Conservation (phyloP, 2,329 filamentous ascomycete genomes). For the Aspergillus amoenus region DNA sequence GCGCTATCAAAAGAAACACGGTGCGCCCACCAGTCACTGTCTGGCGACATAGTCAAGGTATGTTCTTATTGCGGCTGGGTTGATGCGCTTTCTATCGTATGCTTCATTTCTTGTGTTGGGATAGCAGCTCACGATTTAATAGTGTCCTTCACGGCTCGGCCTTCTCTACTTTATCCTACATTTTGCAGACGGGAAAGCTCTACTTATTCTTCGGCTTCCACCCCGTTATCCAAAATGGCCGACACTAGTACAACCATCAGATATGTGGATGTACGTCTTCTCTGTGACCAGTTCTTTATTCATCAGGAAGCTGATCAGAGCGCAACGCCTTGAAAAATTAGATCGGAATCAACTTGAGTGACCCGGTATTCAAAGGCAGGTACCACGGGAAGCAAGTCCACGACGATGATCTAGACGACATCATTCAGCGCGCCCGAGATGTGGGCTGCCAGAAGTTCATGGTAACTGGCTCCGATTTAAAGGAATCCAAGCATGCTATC, state of each 20-base stretch:
- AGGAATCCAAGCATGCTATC: conserved; percentile 73
- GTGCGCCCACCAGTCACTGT: background rate
- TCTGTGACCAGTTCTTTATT: background rate
- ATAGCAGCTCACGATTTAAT: conserved; percentile 3
- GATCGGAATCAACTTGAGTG: conserved; percentile 94
- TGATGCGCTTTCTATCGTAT: background rate
- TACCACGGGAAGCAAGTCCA: conserved; percentile 75
- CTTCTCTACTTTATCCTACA: conserved; percentile 4
- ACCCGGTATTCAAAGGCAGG: conserved; percentile 80
- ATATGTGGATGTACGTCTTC: conserved; percentile 48
- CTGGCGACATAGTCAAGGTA: conserved; percentile 11
- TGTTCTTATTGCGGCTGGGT: background rate
- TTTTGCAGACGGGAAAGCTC: conserved; percentile 13
- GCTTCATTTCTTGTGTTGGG: background rate
- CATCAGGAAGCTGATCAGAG: conserved; percentile 14
- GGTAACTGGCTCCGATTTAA: conserved; percentile 85
- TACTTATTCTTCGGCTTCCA: conserved; percentile 7
- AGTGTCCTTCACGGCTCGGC: conserved; percentile 9
- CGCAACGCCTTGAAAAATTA: conserved; percentile 29
- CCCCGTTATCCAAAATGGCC: conserved; percentile 30
- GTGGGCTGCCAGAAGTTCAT: conserved; percentile 87
- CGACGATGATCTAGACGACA: conserved; percentile 52
- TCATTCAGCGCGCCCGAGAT: conserved; percentile 74
- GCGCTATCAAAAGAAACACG: conserved; percentile 9
- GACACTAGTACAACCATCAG: conserved; percentile 35